Conservation (phyloP, 1,139 yeast genomes). For the Kurtzmaniella quercitrusa region DNA sequence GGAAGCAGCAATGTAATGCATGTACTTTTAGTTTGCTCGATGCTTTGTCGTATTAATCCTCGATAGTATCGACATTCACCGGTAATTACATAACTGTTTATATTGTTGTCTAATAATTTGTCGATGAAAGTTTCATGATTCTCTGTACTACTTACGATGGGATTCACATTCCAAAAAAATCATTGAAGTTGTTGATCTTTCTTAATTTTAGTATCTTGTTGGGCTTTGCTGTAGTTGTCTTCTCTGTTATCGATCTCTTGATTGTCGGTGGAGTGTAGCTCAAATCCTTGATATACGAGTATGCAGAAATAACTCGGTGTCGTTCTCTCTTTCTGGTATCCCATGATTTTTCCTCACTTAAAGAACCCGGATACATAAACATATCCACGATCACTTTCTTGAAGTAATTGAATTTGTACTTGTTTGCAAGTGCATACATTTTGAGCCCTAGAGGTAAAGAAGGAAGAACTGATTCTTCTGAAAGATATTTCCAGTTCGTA, state of each 20-base stretch:
- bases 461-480: constrained; percentile 12
- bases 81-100: background rate
- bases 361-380: constrained; percentile 13
- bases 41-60: no score
- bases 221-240: constrained; percentile 5
- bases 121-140: no score
- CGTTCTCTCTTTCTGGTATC: background rate
- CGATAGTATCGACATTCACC: no score
- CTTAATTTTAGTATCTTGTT: background rate
- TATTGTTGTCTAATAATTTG: no score
- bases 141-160: no score
- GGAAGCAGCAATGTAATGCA: background rate
- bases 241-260: background rate
- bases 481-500: constrained; percentile 21
- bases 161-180: background rate
- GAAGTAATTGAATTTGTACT: constrained; percentile 5
- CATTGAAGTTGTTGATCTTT: background rate
- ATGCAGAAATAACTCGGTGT: background rate
- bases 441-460: constrained; percentile 27
- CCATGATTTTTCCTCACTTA: background rate
- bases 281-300: background rate
- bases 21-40: no score
- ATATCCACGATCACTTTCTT: constrained; percentile 17
- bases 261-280: background rate
- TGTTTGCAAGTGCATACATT: constrained; percentile 15